phyloP scores from a whole-genome alignment of 2,329 filamentous ascomycete genomes.

The Epichloe bromicola region DNA sequence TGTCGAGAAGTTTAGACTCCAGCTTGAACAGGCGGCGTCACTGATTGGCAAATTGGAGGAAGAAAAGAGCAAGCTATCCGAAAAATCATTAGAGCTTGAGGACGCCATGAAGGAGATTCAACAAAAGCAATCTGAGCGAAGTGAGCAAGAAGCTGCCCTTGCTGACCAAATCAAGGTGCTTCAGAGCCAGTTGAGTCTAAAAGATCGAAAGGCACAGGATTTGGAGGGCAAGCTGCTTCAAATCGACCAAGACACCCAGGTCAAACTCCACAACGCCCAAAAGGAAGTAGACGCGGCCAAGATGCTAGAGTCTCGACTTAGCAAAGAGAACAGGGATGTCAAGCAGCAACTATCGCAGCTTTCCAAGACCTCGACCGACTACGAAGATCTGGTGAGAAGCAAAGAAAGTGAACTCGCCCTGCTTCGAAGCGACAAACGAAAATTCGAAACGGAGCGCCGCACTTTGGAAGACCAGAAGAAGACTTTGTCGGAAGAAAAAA shows the following conservation, averaged over 20 bases:
- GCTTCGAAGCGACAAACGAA: slow-evolving; percentile 72
- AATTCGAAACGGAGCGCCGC: slow-evolving; percentile 67
- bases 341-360: slow-evolving; percentile 77
- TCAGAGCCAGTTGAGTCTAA: slow-evolving; percentile 75
- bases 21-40: slow-evolving; percentile 81
- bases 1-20: slow-evolving; percentile 61
- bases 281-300: slow-evolving; percentile 69
- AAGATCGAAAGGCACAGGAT: slow-evolving; percentile 81
- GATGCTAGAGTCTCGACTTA: slow-evolving; percentile 60
- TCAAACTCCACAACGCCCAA: slow-evolving; percentile 64
- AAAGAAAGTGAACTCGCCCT: slow-evolving; percentile 90
- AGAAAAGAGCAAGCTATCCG: slow-evolving; percentile 66
- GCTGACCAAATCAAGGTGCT: slow-evolving; percentile 82
- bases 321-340: slow-evolving; percentile 68
- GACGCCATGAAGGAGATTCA: slow-evolving; percentile 57
- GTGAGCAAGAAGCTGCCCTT: slow-evolving; percentile 62
- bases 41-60: slow-evolving; percentile 77
- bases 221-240: slow-evolving; percentile 74
- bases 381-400: slow-evolving; percentile 81
- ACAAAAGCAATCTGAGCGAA: slow-evolving; percentile 56
- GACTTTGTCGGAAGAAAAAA: slow-evolving; percentile 59
- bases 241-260: slow-evolving; percentile 75
- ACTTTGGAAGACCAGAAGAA: slow-evolving; percentile 68
- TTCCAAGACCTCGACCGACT: slow-evolving; percentile 83
- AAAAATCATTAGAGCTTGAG: slow-evolving; percentile 57